Percentiles rank a stretch among this genome's conserved stretches.
Evolutionary conservation across 176 grass and related monocot genomes (phyloP).

Genomic region (Themeda triandra): DNA sequence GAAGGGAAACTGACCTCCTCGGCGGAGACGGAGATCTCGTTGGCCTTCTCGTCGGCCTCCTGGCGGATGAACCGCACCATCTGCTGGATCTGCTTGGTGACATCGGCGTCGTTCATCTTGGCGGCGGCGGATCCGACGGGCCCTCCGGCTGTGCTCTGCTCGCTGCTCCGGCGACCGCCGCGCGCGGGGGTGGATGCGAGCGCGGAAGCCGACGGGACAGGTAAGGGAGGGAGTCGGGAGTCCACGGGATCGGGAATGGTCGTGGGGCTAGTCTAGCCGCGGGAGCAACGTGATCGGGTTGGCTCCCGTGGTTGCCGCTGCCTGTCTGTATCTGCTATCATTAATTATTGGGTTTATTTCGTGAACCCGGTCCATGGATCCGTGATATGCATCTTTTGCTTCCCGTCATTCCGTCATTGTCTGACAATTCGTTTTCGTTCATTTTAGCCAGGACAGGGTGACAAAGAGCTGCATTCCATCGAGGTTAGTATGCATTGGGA

Average conservation of each 20-base stretch:
- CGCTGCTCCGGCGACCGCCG: conserved; percentile 33
- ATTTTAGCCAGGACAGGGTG: no score
- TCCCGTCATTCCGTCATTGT: conserved; percentile 12
- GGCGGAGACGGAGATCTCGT: conserved; percentile 96
- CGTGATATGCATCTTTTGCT: conserved; percentile 7
- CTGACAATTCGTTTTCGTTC: neutral
- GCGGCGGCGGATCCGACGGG: conserved; percentile 34
- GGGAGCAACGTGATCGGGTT: conserved; percentile 36
- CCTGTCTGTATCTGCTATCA: conserved; percentile 27
- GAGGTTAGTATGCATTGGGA: no score
- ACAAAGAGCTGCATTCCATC: no score
- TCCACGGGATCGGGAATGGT: conserved; percentile 56
- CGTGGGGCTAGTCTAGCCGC: conserved; percentile 43
- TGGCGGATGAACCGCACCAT: conserved; percentile 99
- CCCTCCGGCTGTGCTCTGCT: conserved; percentile 6
- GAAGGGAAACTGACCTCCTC: conserved; percentile 65
- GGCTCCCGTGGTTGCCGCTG: conserved; percentile 38
- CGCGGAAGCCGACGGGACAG: neutral
- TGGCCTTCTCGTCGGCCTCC: conserved; percentile 98
- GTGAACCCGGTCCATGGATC: conserved; percentile 41
- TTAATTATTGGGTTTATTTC: no score
- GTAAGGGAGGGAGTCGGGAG: neutral
- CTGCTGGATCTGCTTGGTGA: conserved; percentile 98
- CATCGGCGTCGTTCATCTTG: conserved; percentile 98
- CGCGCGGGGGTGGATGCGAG: neutral